These are phyloP conservation scores for Phytophthora kernoviae DNA, from an alignment of 352 stramenopile species.

Conservation along the genomic window DNA sequence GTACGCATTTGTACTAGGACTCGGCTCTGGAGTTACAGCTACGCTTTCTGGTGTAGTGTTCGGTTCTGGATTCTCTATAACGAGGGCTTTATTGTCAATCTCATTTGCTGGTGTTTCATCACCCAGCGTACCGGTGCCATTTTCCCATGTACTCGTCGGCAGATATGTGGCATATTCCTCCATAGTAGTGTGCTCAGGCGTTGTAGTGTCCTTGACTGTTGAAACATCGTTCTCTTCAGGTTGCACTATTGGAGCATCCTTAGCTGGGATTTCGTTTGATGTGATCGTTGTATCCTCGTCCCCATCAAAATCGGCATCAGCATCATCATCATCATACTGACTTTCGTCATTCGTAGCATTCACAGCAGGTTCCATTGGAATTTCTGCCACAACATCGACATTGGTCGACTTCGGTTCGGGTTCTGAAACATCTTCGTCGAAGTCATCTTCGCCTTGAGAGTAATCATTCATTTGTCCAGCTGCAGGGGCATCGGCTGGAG, in stretches of 20 bases:
- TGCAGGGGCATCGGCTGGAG: background rate
- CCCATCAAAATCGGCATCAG: constrained; percentile 23
- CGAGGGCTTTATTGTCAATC: background rate
- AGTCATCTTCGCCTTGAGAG: constrained; percentile 1
- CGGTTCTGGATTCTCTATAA: background rate
- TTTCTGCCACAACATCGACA: background rate
- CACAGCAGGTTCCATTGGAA: background rate
- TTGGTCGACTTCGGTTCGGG: constrained; percentile 3
- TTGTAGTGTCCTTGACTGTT: background rate
- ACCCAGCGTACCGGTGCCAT: background rate
- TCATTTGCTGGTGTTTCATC: background rate
- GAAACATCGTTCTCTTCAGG: background rate
- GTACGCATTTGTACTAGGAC: background rate
- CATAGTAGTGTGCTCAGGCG: background rate
- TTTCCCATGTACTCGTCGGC: background rate
- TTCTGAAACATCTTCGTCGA: constrained; percentile 6
- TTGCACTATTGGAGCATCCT: background rate
- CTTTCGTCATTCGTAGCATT: constrained; percentile 13
- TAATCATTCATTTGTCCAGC: constrained; percentile 3
- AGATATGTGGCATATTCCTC: background rate
- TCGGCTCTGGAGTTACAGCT: background rate
- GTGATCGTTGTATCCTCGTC: constrained; percentile 8
- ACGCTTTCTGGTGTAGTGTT: background rate
- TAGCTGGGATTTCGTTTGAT: background rate
- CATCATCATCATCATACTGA: constrained; percentile 18